Base-by-base conservation (phyloP, 305 asterid species). In the Nicotiana rustica region DNA sequence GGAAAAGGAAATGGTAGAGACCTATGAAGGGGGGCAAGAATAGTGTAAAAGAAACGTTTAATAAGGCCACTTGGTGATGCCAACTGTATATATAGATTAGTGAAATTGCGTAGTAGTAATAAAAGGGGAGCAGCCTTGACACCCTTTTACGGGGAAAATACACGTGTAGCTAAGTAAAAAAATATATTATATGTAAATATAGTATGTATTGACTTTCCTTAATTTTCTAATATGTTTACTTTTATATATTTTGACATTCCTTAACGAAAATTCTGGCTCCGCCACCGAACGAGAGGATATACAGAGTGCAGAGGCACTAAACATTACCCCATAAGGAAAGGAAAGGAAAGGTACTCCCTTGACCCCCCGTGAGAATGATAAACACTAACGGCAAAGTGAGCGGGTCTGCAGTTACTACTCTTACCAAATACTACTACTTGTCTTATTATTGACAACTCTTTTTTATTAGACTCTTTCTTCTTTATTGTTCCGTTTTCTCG, bases 361-460 rank as follows among this genome's bases (percentile, higher is more conserved):
- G 31, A 91, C 86, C 91, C 86, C 92, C 89, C 97, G 98, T 93
- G 98, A 92, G 86, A 82, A 73, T 83, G 91, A 90, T 91, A 94
- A 95, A 92, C 94, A 88, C 91, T 80, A 90, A 85, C 96, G 93
- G 97, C 93, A 84, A 87, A 78, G 83, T 75, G 81, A 87, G 90
- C 91, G 88, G 91, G 85, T 86, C 85, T 85, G 83, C 86, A 83
- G 81, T 91, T 87, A 85, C 84, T 84, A 15, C 82, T 61, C 83
- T 66, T 18, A 12, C 14, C 82, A 35, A 17, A 41, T 21, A 52
- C 77, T 38, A 7, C 49, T 41, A 10, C 17, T 31, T 41, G 49
- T 41, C 49, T 36, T 59, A 47, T 59, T 68, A 17, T 76, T 29
- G 4, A 25, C 2, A 19, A 59, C 55, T 47, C 19, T n/a, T 52